These are phyloP conservation scores for Prunella vulgaris DNA, from an alignment of 257 asterid species.

Conservation along the genomic window DNA sequence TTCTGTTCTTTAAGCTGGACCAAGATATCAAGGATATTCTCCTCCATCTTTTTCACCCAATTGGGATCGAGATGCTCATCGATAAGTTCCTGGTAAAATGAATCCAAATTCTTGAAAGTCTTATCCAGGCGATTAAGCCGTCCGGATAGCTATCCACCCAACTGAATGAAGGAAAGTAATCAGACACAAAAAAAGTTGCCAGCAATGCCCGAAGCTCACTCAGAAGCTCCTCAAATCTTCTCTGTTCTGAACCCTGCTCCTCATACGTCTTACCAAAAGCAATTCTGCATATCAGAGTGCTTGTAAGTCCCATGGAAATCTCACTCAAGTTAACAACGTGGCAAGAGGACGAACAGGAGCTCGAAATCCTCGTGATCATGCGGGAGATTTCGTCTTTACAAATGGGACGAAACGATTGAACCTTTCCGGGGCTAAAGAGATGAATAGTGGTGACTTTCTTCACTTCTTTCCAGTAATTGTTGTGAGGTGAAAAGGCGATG, in stretches of 20 bases:
- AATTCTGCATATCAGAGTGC: not conserved
- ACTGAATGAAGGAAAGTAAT: not conserved
- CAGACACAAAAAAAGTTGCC: not conserved
- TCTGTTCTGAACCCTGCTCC: not conserved
- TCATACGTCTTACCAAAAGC: not conserved
- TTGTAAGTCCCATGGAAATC: not conserved
- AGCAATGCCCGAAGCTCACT: not conserved
- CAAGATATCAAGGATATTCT: not conserved
- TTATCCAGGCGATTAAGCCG: not conserved
- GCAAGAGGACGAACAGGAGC: not conserved
- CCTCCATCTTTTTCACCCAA: not conserved
- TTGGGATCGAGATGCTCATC: not conserved
- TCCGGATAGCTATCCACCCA: not conserved
- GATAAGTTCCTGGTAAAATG: not conserved
- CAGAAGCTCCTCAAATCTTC: not conserved
- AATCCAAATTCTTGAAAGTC: not conserved
- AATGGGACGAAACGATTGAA: not conserved
- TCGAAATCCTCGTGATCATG: not conserved
- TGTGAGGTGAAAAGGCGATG: not conserved
- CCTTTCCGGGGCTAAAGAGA: not conserved
- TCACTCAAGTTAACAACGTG: not conserved
- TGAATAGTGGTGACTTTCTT: not conserved
- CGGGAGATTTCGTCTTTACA: not conserved
- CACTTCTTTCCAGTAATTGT: not conserved
- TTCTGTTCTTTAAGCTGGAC: not conserved